These are phyloP conservation scores for Suillus cothurnatus DNA, from an alignment of 768 basidiomycete species.

Conservation along the genomic window DNA sequence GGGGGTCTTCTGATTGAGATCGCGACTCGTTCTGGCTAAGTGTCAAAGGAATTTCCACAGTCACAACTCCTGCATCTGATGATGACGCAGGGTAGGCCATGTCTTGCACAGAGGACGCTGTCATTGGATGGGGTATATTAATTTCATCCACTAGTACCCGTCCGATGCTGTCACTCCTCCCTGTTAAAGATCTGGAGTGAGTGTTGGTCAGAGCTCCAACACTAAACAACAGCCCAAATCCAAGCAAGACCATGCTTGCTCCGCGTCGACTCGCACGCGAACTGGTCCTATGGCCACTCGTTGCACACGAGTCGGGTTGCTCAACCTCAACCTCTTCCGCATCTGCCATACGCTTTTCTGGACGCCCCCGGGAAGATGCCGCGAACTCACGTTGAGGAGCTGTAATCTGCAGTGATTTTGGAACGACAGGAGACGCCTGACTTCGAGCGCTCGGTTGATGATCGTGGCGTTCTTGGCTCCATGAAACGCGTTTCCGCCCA, in stretches of 20 bases:
- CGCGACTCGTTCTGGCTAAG: constrained; percentile 11
- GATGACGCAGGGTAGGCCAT: constrained; percentile 14
- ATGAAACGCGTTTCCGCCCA: constrained; percentile 68
- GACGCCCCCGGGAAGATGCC: constrained; percentile 44
- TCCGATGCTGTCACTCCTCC: constrained; percentile 42
- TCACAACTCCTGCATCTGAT: constrained; percentile 9
- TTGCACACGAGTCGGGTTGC: constrained; percentile 9
- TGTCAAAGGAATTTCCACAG: constrained; percentile 22
- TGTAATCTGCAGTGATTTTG: constrained; percentile 39
- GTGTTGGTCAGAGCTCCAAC: constrained; percentile 52
- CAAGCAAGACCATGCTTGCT: constrained; percentile 81
- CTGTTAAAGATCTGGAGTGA: constrained; percentile 28
- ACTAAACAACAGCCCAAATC: constrained; percentile 74
- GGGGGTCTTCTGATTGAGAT: constrained; percentile 22
- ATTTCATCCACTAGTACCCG: constrained; percentile 43
- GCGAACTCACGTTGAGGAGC: constrained; percentile 24
- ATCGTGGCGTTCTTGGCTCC: constrained; percentile 59
- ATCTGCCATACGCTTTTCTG: constrained; percentile 42
- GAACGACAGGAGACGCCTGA: constrained; percentile 36
- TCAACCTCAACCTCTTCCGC: constrained; percentile 26
- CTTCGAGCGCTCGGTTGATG: constrained; percentile 37
- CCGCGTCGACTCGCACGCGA: constrained; percentile 72
- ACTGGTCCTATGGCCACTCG: constrained; percentile 33
- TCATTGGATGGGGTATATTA: constrained; percentile 12
- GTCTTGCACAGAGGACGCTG: constrained; percentile 13